Conservation (phyloP, 305 asterid species). For the Fraxinus velutina region DNA sequence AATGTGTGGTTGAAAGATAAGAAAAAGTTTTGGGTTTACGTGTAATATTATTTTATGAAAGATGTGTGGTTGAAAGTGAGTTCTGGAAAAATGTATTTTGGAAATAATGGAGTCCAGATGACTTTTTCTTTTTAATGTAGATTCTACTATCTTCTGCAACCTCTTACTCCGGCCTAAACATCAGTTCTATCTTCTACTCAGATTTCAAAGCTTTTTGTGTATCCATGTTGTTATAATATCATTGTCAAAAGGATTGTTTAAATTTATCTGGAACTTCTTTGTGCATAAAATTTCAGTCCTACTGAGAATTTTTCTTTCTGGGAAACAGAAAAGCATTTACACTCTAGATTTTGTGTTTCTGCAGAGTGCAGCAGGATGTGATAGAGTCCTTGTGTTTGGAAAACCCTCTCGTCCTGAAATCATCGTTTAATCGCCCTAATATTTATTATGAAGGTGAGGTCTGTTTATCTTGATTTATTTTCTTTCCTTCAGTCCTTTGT, state of each 20-base stretch:
- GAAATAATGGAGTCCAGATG: neutral
- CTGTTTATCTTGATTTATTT: slow-evolving; percentile 23
- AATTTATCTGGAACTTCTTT: slow-evolving; percentile 20
- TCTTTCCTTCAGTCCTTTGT: slow-evolving; percentile 1
- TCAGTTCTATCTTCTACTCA: neutral
- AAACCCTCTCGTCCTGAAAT: slow-evolving; percentile 80
- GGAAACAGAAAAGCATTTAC: slow-evolving; percentile 15
- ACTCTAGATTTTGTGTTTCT: slow-evolving; percentile 26
- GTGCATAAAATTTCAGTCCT: slow-evolving; percentile 11
- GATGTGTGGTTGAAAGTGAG: neutral
- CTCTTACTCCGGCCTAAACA: neutral
- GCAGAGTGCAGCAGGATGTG: slow-evolving; percentile 96
- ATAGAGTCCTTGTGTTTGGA: slow-evolving; percentile 69
- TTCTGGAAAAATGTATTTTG: neutral
- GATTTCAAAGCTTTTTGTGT: neutral
- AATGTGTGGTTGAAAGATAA: neutral
- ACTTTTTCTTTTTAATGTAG: neutral
- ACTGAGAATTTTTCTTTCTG: neutral
- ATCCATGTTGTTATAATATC: slow-evolving; percentile 1
- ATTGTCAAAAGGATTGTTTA: slow-evolving; percentile 8
- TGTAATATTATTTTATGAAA: too few relatives aligned
- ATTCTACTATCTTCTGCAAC: neutral
- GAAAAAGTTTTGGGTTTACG: neutral
- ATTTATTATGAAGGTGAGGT: slow-evolving; percentile 82
- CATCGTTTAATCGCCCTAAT: slow-evolving; percentile 94